phyloP scores from a whole-genome alignment of 1,284 basidiomycete genomes.

The Tilletiaria anomala region DNA sequence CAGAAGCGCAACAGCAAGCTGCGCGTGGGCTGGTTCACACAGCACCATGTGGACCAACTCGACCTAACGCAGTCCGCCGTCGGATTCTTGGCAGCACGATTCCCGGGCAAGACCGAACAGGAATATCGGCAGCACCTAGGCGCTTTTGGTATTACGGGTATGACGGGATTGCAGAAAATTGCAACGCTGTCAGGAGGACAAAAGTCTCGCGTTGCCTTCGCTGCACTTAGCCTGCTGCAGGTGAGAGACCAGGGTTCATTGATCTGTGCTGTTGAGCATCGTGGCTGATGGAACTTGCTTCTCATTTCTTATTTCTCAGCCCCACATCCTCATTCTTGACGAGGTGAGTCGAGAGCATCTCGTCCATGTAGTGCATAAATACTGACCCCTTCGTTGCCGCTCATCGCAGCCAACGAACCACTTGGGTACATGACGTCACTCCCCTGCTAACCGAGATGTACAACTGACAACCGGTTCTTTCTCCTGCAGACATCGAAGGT shows the following conservation, averaged over 20 bases:
- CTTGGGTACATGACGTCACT: too few species aligned
- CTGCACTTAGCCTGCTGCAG: constrained; percentile 70
- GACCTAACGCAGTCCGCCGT: constrained; percentile 73
- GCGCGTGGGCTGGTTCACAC: constrained; percentile 46
- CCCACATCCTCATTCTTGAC: constrained; percentile 93
- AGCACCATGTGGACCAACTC: constrained; percentile 93
- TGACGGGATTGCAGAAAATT: constrained; percentile 74
- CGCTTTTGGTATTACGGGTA: constrained; percentile 97
- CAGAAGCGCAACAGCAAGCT: constrained; percentile 80
- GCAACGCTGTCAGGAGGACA: constrained; percentile 63
- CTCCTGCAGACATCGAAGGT: constrained; percentile 50
- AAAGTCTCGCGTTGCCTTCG: constrained; percentile 90
- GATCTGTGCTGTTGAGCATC: too few species aligned
- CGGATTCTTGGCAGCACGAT: constrained; percentile 78
- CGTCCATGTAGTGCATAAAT: too few species aligned
- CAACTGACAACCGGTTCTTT: too few species aligned
- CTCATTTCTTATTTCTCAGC: too few species aligned
- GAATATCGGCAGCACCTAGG: constrained; percentile 89
- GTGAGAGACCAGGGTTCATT: too few species aligned
- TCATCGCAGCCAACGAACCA: constrained; percentile 99
- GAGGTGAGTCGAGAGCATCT: too few species aligned
- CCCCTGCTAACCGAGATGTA: too few species aligned
- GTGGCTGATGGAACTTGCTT: too few species aligned
- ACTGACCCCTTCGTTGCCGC: too few species aligned
- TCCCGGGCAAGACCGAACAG: constrained; percentile 88